Evolutionary conservation across 108 stramenopile genomes (phyloP), one percentile per base, ranked within the genome.

Genomic region (Ochromonas danica): DNA sequence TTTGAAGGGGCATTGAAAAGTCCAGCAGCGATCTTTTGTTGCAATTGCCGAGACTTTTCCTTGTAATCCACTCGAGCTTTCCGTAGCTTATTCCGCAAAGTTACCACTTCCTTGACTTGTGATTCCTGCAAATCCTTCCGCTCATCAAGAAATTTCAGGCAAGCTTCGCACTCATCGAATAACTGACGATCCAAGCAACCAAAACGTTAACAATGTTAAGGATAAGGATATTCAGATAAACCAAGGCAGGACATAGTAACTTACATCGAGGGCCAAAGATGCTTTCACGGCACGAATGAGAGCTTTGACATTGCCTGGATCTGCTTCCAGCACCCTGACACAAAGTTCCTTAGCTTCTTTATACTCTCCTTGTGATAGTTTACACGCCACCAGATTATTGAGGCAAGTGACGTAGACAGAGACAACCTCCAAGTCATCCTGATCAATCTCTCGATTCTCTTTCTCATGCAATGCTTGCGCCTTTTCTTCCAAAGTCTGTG

Each of bases 131-230:
- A 67, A 6, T 67, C 63, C 31, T 14, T 10, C 31, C 25, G 3
- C 3, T 67, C 63, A 35, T 31, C 31, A 67, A 67, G 27, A 67
- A 67, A 35, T 36, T 67, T 67, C 31, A 67, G 35, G 31, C 63
- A 67, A 67, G 63, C 63, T 36, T 67, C 63, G 31, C 63, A 67
- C 35, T 67, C 63, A 31, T 67, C 63, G 25, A 35, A 67, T 36
- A 22, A 10, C 51, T 57, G 22, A 10, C 10, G 22, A 57, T 57
- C 22, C 51, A 22, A 57, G n/a, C n/a, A n/a, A n/a, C n/a, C n/a
- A n/a, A n/a, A n/a, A n/a, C n/a, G n/a, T n/a, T n/a, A n/a, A n/a
- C n/a, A n/a, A n/a, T n/a, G n/a, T n/a, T n/a, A n/a, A n/a, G n/a
- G n/a, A n/a, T n/a, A n/a, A n/a, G n/a, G n/a, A n/a, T n/a, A n/a